These are phyloP conservation scores for Leishmania tarentolae DNA, from an alignment of 208 protist genomes.

Conservation along the genomic window DNA sequence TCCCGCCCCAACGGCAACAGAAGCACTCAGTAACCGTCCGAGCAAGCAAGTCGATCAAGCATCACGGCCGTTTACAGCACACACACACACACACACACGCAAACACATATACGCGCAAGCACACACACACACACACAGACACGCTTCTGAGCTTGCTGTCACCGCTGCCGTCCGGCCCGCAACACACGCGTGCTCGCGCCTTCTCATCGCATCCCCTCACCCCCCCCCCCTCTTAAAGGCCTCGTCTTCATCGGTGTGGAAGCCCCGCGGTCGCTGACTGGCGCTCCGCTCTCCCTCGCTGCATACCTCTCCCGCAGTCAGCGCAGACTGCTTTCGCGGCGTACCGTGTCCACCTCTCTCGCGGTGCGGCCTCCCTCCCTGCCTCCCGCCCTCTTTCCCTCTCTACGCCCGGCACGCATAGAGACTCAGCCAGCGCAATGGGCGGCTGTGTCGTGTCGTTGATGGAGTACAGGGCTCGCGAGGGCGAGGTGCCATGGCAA, in stretches of 20 bases:
- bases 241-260: too few relatives aligned
- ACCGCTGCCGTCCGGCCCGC: too few relatives aligned
- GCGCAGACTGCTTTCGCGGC: background rate
- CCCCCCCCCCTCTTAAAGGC: too few relatives aligned
- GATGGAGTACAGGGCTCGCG: conserved; percentile 34
- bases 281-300: background rate
- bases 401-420: background rate
- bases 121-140: background rate
- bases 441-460: conserved; percentile 17
- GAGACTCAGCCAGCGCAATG: background rate
- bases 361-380: background rate
- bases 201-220: background rate
- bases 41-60: too few relatives aligned
- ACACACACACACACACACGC: too few relatives aligned
- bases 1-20: background rate
- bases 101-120: background rate
- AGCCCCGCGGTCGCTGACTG: too few relatives aligned
- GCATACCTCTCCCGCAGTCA: background rate
- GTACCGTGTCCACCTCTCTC: too few relatives aligned
- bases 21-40: too few relatives aligned
- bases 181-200: too few relatives aligned
- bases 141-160: background rate
- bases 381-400: background rate
- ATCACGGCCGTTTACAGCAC: too few relatives aligned
- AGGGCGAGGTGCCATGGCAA: conserved; percentile 16